A percentile compares a stretch with the other conserved stretches of the same genome.
Conservation (phyloP, 345 rosid genomes). For the Gossypium ekmanianum region DNA sequence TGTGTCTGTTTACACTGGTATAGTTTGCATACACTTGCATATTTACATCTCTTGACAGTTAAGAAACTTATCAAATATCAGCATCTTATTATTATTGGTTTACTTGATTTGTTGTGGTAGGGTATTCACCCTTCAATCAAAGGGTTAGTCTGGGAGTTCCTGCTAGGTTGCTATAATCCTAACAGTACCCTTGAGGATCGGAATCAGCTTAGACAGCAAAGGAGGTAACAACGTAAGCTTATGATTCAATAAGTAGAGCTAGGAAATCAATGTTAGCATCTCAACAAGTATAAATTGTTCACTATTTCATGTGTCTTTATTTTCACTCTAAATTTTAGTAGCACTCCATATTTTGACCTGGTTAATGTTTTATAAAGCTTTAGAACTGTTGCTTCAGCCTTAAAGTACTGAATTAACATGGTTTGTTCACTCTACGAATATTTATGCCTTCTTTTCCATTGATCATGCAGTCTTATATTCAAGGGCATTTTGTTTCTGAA, state of each 20-base stretch:
- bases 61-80: neutral
- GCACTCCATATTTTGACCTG: conserved; percentile 1
- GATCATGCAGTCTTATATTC: neutral
- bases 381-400: neutral
- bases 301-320: neutral
- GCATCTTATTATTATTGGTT: neutral
- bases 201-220: conserved; percentile 48
- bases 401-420: neutral
- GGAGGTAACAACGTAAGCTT: conserved; percentile 52
- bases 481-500: conserved; percentile 5
- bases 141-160: conserved; percentile 89
- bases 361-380: conserved; percentile 1
- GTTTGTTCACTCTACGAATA: neutral
- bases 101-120: conserved; percentile 39
- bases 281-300: conserved; percentile 6
- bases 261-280: conserved; percentile 4
- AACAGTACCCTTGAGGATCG: conserved; percentile 77
- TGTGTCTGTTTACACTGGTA: neutral
- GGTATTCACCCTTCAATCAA: conserved; percentile 95
- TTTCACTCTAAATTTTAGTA: neutral
- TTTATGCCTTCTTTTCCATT: neutral
- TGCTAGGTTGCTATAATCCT: conserved; percentile 93
- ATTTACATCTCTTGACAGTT: neutral
- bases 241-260: neutral
- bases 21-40: neutral